Conservation (phyloP, 2,329 filamentous ascomycete genomes). For the Stagonosporopsis rhizophila region DNA sequence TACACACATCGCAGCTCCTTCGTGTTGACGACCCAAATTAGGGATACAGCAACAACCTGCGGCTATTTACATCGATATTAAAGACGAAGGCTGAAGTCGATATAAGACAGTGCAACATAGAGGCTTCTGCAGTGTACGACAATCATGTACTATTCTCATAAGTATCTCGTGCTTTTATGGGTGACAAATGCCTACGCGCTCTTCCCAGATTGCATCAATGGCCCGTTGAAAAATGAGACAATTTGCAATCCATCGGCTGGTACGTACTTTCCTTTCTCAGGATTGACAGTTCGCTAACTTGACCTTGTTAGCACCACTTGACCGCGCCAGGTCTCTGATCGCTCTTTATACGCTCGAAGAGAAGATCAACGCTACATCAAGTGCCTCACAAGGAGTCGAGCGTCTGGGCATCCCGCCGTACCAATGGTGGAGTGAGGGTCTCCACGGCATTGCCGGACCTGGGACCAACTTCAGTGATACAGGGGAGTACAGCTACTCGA, state of each 20-base stretch:
- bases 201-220: slow-evolving; percentile 61
- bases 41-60: slow-evolving; percentile 13
- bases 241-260: slow-evolving; percentile 59
- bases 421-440: slow-evolving; percentile 61
- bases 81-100: not conserved
- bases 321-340: slow-evolving; percentile 35
- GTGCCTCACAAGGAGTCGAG: slow-evolving; percentile 50
- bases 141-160: slow-evolving; percentile 22
- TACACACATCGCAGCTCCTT: slow-evolving; percentile 13
- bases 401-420: slow-evolving; percentile 67
- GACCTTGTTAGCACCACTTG: slow-evolving; percentile 29
- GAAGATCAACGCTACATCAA: slow-evolving; percentile 63
- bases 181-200: slow-evolving; percentile 27
- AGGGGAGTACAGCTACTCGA: slow-evolving; percentile 67
- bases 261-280: slow-evolving; percentile 10
- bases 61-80: slow-evolving; percentile 31
- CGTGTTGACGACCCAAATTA: slow-evolving; percentile 7
- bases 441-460: slow-evolving; percentile 67
- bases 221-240: slow-evolving; percentile 57
- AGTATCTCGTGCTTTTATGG: slow-evolving; percentile 15
- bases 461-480: slow-evolving; percentile 63
- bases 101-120: not conserved
- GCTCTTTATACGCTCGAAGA: slow-evolving; percentile 38
- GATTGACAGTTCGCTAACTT: not conserved
- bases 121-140: not conserved